Conservation (phyloP, 176 grass and related monocot genomes). For the Ensete ventricosum region DNA sequence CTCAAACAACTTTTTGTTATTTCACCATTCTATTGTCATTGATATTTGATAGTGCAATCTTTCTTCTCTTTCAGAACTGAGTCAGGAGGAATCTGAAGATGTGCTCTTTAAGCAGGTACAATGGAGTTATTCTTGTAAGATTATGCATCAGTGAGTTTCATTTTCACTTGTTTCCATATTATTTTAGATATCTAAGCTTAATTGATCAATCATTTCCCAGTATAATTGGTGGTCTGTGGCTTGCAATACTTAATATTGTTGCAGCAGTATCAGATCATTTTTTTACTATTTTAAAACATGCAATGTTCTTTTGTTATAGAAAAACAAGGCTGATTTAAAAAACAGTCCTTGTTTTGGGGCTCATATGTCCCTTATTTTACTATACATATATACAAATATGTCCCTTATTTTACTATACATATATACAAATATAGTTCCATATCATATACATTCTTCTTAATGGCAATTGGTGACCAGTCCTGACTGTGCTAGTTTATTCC, state of each 20-base stretch:
- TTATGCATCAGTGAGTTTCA: background rate
- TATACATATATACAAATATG: too few relatives aligned
- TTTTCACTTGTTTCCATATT: constrained; percentile 6
- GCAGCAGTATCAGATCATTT: too few relatives aligned
- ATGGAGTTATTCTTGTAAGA: background rate
- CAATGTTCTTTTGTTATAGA: too few relatives aligned
- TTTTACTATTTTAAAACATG: too few relatives aligned
- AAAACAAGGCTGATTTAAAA: too few relatives aligned
- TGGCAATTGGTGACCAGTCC: too few relatives aligned
- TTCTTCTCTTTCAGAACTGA: constrained; percentile 65
- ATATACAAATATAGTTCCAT: too few relatives aligned
- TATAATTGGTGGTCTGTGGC: background rate
- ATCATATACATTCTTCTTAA: too few relatives aligned
- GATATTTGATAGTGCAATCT: background rate
- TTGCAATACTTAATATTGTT: background rate
- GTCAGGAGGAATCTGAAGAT: constrained; percentile 66
- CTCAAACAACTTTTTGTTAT: constrained; percentile 17
- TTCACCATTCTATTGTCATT: background rate
- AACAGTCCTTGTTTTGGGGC: too few relatives aligned
- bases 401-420: too few relatives aligned
- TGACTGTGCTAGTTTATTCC: too few relatives aligned
- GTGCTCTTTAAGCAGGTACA: constrained; percentile 87
- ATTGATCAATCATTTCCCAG: background rate
- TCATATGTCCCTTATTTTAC: too few relatives aligned
- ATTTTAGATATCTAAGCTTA: constrained; percentile 3